phyloP scores from a whole-genome alignment of 2,329 filamentous ascomycete species.

The Ophiostoma fasciatum region DNA sequence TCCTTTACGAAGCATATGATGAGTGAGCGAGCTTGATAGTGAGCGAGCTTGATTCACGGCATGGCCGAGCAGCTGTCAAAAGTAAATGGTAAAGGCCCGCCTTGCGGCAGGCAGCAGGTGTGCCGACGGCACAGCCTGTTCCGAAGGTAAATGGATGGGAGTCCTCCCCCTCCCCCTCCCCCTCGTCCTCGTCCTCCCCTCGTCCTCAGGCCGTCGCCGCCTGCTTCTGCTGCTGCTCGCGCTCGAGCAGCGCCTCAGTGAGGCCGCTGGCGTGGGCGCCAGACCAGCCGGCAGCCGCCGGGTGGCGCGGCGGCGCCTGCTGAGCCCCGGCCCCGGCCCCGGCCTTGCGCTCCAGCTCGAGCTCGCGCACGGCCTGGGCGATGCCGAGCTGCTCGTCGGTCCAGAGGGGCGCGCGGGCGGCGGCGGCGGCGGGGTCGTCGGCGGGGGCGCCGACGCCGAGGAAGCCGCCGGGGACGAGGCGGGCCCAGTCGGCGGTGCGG shows the following conservation, averaged over 20 bases:
- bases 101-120: no score
- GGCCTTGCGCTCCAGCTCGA: no score
- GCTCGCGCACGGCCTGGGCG: constrained; percentile 46
- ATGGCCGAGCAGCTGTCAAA: no score
- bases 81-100: no score
- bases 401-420: constrained; percentile 65
- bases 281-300: constrained; percentile 29
- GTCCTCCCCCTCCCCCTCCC: no score
- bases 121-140: no score
- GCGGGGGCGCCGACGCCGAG: constrained; percentile 75
- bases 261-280: constrained; percentile 24
- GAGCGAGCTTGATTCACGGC: no score
- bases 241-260: constrained; percentile 45
- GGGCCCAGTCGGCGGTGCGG: constrained; percentile 83
- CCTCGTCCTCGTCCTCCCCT: no score
- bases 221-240: constrained; percentile 24
- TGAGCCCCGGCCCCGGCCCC: no score
- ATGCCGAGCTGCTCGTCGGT: constrained; percentile 77
- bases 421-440: constrained; percentile 58
- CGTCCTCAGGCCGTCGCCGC: constrained; percentile 1
- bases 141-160: no score
- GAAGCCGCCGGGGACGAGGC: constrained; percentile 61
- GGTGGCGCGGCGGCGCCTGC: not conserved
- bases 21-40: no score
- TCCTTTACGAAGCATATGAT: no score